Conservation (phyloP, 164 flowering plant species). For the Kingdonia uniflora region DNA sequence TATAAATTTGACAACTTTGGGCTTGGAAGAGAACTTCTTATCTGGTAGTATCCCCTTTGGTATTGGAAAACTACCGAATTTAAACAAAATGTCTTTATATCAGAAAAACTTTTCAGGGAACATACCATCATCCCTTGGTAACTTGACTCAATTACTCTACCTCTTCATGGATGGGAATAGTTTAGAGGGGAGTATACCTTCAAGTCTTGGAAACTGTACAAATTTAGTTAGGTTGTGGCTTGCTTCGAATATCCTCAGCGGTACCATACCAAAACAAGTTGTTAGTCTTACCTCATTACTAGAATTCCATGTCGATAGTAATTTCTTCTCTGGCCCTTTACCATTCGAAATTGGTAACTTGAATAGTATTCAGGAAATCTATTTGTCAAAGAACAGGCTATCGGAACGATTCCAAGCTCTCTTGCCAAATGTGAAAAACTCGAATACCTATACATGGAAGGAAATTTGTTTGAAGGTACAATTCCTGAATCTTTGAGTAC, state of each 20-base stretch:
- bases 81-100: no score
- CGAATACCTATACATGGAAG: neutral
- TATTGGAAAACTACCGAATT: slow-evolving; percentile 1
- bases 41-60: slow-evolving; percentile 2
- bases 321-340: neutral
- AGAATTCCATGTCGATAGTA: neutral
- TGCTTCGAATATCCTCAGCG: neutral
- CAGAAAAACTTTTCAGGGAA: neutral
- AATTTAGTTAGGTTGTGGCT: neutral
- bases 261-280: slow-evolving; percentile 1
- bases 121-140: slow-evolving; percentile 5
- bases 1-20: no score
- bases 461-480: slow-evolving; percentile 6
- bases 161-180: neutral
- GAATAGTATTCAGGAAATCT: neutral
- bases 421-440: neutral
- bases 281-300: neutral
- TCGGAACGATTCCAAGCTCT: neutral
- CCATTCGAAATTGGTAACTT: neutral
- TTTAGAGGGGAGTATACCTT: slow-evolving; percentile 3
- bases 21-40: neutral
- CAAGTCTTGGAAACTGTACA: slow-evolving; percentile 1
- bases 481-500: neutral
- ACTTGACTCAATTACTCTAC: neutral
- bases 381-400: neutral